Evolutionary conservation across 2,329 filamentous ascomycete species (phyloP), one percentile per base, ranked within the genome.

Genomic region (Diaporthe vaccinii): DNA sequence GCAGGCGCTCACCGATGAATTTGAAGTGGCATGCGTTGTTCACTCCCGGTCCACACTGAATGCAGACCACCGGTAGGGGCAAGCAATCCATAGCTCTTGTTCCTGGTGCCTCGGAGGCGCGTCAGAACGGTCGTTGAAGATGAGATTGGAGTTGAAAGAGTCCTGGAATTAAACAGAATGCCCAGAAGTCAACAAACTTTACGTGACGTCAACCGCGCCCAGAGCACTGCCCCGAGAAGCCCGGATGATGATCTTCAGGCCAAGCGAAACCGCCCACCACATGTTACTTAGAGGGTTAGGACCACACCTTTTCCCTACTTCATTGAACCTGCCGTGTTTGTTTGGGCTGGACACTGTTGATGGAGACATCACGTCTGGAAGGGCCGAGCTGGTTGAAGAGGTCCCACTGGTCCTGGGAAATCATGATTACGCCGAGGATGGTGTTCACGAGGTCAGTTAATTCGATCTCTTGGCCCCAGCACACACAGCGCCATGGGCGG

Each of bases 1-100:
- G 34, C 34, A 34, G 34, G 34, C 39, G 41, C 74, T 31, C 58
- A 76, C 71, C 74, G 28, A 76, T 46, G 28, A 74, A 25, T 36
- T 76, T 76, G 25, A 76, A 76, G 71, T 76, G 74, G 46, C 74
- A 75, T 7, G 74, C 55, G 55, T 75, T 75, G 46, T 75, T 75
- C 10, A 74, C 74, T 12, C 62, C 62, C 34, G 74, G 74, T 6
- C 74, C 71, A 36, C 74, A 76, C 31, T 76, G 74, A 28, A 76
- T 76, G 44, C 74, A 76, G 15, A 74, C 72, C 25, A 75, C 74
- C 12, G 71, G 74, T 4, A 76, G 59, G 4, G 74, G 74, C 8
- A 74, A 71, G 49, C 73, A 67, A 17, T 72, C 71, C 74, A 76
- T 76, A 14, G 70, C 44, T n/a, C 61, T 28, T 20, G 22, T 25